phyloP scores from a whole-genome alignment of 306 rosid genomes.

The Biancaea sappan region DNA sequence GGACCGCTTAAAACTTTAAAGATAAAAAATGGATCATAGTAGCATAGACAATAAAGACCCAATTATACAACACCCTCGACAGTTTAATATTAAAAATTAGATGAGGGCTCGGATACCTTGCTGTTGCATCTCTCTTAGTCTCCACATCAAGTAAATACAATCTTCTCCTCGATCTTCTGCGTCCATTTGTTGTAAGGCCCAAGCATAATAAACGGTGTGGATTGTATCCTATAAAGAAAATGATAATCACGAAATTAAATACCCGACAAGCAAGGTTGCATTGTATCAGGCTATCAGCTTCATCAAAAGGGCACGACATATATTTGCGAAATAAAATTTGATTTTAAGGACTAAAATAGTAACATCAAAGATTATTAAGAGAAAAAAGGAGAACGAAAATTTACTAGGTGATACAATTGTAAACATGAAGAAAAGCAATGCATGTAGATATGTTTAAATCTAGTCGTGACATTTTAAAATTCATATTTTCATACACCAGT shows the following conservation, averaged over 20 bases:
- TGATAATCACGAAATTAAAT: background rate
- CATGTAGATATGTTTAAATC: background rate
- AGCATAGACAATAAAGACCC: slow-evolving; percentile 14
- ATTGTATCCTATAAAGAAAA: slow-evolving; percentile 66
- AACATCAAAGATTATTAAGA: slow-evolving; percentile 7
- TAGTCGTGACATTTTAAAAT: background rate
- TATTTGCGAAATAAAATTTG: background rate
- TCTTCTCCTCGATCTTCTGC: slow-evolving; percentile 72
- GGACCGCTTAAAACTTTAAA: background rate
- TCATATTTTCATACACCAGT: background rate
- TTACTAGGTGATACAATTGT: background rate
- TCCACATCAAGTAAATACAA: slow-evolving; percentile 75
- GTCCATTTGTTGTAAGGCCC: slow-evolving; percentile 93
- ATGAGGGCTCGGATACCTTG: slow-evolving; percentile 80
- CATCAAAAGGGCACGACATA: background rate
- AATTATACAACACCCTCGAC: slow-evolving; percentile 42
- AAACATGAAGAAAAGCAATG: background rate
- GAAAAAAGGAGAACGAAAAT: background rate
- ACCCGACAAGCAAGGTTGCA: slow-evolving; percentile 7
- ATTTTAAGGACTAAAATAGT: background rate
- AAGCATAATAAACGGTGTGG: slow-evolving; percentile 70
- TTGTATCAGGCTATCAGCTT: slow-evolving; percentile 15
- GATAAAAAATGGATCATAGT: slow-evolving; percentile 12
- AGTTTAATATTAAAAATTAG: slow-evolving; percentile 32
- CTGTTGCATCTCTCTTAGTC: slow-evolving; percentile 82